Base-by-base conservation (phyloP, 192 early-diverging fungal genomes). In the Backusella circina region DNA sequence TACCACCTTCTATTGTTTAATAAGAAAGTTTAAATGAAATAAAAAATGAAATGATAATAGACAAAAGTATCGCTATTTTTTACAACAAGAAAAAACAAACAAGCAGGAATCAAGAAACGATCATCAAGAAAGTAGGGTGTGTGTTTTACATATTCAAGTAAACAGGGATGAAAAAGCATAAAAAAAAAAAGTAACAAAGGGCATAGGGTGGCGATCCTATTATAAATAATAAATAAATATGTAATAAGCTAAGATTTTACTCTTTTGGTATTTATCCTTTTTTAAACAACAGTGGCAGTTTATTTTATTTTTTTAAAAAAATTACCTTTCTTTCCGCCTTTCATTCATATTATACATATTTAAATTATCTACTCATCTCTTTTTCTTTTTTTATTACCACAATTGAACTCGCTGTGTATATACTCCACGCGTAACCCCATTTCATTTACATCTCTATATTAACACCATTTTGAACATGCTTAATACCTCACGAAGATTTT, bases 401-500 rank as follows among this genome's bases (percentile, higher is more conserved):
- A 36, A 67, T 68, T 68, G 33, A 38, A 23, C 4, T 68, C 67
- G n/a, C 38, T 37, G 37, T 68, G 32, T 35, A 37, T 35, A 68
- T 68, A 68, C 21, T 68, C n/a, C 33, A 68, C 36, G 36, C 33
- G 31, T 66, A n/a, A 13, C 15, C n/a, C 32, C 16, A 41, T 41
- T 41, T 41, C 39, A 41, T 10, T 36, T 36, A 30, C 8, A 41
- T 15, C 37, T 38, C 26, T 41, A n/a, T 41, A 41, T 15, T 13
- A 41, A 41, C 39, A n/a, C 2, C 13, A 9, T 16, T 23, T 44
- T 44, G n/a, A 71, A 15, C 39, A 18, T 41, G 69, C 28, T 47
- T 44, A 71, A 47, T 44, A 41, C 37, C 69, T 44, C 69, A 41
- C 37, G 69, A 71, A 37, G 69, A 37, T 71, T 50, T 30, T 71